Conservation (phyloP, 306 rosid genomes). For the Rosa rugosa region DNA sequence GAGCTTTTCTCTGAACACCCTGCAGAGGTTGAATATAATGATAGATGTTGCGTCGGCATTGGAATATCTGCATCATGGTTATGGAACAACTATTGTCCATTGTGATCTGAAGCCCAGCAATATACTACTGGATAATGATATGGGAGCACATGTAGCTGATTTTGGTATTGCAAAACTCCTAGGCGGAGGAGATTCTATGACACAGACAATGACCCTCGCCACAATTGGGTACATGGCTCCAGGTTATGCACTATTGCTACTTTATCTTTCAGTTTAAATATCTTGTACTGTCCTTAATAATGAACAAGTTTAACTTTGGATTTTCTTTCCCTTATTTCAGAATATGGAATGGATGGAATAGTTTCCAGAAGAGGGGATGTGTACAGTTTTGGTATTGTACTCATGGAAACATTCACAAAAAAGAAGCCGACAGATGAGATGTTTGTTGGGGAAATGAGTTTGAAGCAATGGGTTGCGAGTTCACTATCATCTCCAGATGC, state of each 20-base stretch:
- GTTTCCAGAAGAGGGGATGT: conserved; percentile 43
- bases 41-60: conserved; percentile 30
- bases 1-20: not conserved
- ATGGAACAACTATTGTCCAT: conserved; percentile 29
- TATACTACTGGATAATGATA: conserved; percentile 38
- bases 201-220: conserved; percentile 36
- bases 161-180: conserved; percentile 38
- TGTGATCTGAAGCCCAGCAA: conserved; percentile 48
- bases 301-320: not conserved
- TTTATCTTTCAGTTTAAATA: not conserved
- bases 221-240: conserved; percentile 51
- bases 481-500: conserved; percentile 7
- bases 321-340: not conserved
- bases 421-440: conserved; percentile 42
- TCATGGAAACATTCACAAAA: conserved; percentile 45
- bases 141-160: conserved; percentile 41
- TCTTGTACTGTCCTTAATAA: not conserved
- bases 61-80: conserved; percentile 47
- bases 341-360: conserved; percentile 34
- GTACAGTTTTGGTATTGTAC: conserved; percentile 39
- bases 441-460: conserved; percentile 22
- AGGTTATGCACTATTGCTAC: conserved; percentile 11
- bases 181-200: conserved; percentile 27
- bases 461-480: conserved; percentile 20
- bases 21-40: conserved; percentile 27